Conservation (phyloP, 1,139 yeast genomes). For the Nakaseomyces sp. region DNA sequence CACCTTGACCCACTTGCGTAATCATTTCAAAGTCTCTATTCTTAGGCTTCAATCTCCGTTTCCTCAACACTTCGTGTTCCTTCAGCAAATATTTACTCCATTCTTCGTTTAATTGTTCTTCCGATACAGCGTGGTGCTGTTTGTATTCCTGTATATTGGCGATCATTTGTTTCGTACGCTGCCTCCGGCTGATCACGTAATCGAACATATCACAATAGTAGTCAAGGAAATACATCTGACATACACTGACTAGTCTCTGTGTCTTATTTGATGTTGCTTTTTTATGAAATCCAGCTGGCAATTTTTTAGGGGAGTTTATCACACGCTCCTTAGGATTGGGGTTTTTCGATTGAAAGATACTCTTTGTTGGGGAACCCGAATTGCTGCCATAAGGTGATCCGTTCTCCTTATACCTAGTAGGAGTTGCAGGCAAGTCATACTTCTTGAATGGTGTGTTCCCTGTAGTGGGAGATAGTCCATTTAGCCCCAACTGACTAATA, state of each 20-base stretch:
- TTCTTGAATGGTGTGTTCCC: constrained; percentile 2
- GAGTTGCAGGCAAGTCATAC: constrained; percentile 1
- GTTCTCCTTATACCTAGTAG: not conserved
- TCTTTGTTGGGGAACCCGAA: constrained; percentile 17
- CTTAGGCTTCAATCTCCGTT: constrained; percentile 83
- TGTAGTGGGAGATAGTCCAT: constrained; percentile 7
- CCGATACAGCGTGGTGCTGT: constrained; percentile 34
- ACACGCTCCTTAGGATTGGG: constrained; percentile 18
- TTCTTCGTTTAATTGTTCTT: constrained; percentile 42
- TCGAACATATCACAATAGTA: constrained; percentile 95
- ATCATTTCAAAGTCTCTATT: constrained; percentile 93
- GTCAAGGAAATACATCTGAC: constrained; percentile 75
- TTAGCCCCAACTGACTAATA: constrained; percentile 29
- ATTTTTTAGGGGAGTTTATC: constrained; percentile 32
- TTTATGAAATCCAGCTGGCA: constrained; percentile 45
- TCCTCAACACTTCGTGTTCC: constrained; percentile 77
- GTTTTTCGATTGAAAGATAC: constrained; percentile 21
- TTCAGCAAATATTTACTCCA: constrained; percentile 78
- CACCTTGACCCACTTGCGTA: constrained; percentile 99
- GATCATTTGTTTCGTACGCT: constrained; percentile 62
- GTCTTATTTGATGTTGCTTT: constrained; percentile 69
- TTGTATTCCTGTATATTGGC: constrained; percentile 39
- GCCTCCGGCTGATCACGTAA: constrained; percentile 79
- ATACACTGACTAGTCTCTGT: constrained; percentile 76
- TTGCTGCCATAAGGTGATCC: not conserved